Base-by-base conservation (phyloP, 352 stramenopile genomes). In the Globisporangium radiosum region DNA sequence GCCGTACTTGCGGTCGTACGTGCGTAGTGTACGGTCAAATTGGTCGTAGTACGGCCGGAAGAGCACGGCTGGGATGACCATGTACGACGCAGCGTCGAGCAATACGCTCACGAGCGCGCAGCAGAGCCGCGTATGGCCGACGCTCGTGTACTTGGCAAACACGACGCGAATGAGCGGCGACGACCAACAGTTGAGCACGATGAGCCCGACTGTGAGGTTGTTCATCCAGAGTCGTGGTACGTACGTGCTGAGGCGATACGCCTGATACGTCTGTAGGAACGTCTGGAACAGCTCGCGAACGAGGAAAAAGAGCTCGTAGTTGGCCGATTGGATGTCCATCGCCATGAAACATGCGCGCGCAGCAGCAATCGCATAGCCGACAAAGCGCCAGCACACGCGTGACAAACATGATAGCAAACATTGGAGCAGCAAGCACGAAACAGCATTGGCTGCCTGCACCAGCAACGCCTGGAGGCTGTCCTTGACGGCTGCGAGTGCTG, bases 121-220 rank as follows among this genome's bases (percentile, higher is more conserved):
- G 10, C n/a, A 38, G 8, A 62, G n/a, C 5, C 49, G 17, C 6
- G n/a, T 47, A 9, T 37, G 5, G 1, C 57, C 57, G 19, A 57
- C 39, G 25, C 25, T 38, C 43, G 43, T 48, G 5, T 5, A 48
- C 7, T 19, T 38, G 13, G 15, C 50, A 11, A 14, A 15, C 17
- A 36, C 49, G 39, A 52, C 43, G 19, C 47, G 17, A 17, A 54
- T 44, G n/a, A 56, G 45, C 25, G 51, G 44, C 42, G 59, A 55
- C 1, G 61, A 74, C 71, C 68, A 76, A 39, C 71, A 75, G 44
- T 75, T 76, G 7, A 71, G 25, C 45, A 73, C 57, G 1, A 79
- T 51, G 10, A 76, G 54, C 4, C 38, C 15, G 2, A 73, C 69
- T 48, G 72, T 75, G 11, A 75, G 68, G 10, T 71, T 63, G n/a